Conservation (phyloP, 345 rosid species). For the Eucalyptus polybractea region DNA sequence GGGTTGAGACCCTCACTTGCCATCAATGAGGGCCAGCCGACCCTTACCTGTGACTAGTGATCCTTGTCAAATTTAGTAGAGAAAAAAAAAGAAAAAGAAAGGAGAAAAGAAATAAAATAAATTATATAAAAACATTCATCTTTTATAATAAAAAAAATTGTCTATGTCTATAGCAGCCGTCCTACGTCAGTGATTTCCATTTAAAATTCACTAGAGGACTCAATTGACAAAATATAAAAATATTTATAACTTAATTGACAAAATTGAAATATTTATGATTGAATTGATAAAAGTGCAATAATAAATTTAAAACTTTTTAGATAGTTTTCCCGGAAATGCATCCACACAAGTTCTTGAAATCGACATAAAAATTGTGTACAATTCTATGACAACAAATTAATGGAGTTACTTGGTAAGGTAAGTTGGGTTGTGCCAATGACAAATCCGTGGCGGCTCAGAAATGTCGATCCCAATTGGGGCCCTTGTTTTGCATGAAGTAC, state of each 20-base stretch:
- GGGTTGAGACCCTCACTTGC: no score
- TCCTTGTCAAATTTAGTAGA: no score
- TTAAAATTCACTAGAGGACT: no score
- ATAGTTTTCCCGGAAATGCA: not conserved
- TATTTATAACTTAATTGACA: no score
- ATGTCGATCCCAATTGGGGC: not conserved
- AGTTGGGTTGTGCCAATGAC: not conserved
- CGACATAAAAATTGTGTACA: not conserved
- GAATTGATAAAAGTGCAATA: no score
- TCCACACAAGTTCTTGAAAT: not conserved
- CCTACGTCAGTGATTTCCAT: fast-evolving
- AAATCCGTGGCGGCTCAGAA: not conserved
- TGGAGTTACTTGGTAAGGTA: not conserved
- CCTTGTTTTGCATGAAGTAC: not conserved
- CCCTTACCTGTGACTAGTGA: fast-evolving
- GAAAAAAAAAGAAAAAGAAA: no score
- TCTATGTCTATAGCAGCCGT: fast-evolving
- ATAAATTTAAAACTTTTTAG: no score
- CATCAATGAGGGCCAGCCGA: fast-evolving
- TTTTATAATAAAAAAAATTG: no score
- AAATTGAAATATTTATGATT: no score
- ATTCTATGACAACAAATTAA: not conserved
- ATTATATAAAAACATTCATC: no score
- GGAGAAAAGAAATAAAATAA: no score
- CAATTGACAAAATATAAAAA: no score